Evolutionary conservation across 768 basidiomycete species (phyloP).

Genomic region (Sarcodon aspratus): DNA sequence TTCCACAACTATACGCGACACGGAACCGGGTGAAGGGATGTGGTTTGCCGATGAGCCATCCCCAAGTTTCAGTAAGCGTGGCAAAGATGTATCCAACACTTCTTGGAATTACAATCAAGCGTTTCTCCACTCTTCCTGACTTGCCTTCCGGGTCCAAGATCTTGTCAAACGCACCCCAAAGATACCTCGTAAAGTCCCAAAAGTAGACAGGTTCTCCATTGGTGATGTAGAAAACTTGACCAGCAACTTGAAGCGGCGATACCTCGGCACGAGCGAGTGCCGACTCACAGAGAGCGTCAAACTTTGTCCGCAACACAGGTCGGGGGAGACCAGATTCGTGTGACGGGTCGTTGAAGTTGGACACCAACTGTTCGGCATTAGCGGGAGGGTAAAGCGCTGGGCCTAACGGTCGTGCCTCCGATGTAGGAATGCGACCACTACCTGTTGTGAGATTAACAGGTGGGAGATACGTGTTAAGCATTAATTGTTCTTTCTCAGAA

Average conservation of each 20-base stretch:
- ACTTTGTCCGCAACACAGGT: slow-evolving; percentile 64
- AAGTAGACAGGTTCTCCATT: slow-evolving; percentile 95
- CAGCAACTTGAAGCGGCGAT: slow-evolving; percentile 71
- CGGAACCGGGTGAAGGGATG: slow-evolving; percentile 81
- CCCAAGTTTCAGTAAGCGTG: slow-evolving; percentile 59
- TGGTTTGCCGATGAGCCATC: slow-evolving; percentile 64
- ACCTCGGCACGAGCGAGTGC: slow-evolving; percentile 39
- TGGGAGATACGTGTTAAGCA: slow-evolving; percentile 39
- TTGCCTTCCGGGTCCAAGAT: slow-evolving; percentile 36
- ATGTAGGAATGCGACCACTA: slow-evolving; percentile 63
- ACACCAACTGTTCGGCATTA: slow-evolving; percentile 44
- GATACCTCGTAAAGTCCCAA: slow-evolving; percentile 80
- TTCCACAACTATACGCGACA: slow-evolving; percentile 68
- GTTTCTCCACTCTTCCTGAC: slow-evolving; percentile 22
- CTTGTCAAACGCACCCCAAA: slow-evolving; percentile 55
- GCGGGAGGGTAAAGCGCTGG: slow-evolving; percentile 58
- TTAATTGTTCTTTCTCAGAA: slow-evolving; percentile 21
- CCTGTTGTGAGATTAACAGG: slow-evolving; percentile 56
- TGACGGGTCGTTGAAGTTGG: slow-evolving; percentile 39
- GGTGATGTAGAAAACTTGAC: slow-evolving; percentile 92
- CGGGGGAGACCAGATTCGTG: slow-evolving; percentile 29
- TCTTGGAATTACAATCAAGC: slow-evolving; percentile 40
- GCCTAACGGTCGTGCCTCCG: slow-evolving; percentile 70
- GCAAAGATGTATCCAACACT: slow-evolving; percentile 63
- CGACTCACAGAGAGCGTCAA: slow-evolving; percentile 64